Evolutionary conservation across 2,329 filamentous ascomycete species (phyloP), one percentile per base, ranked within the genome.

Genomic region (Fusarium redolens): DNA sequence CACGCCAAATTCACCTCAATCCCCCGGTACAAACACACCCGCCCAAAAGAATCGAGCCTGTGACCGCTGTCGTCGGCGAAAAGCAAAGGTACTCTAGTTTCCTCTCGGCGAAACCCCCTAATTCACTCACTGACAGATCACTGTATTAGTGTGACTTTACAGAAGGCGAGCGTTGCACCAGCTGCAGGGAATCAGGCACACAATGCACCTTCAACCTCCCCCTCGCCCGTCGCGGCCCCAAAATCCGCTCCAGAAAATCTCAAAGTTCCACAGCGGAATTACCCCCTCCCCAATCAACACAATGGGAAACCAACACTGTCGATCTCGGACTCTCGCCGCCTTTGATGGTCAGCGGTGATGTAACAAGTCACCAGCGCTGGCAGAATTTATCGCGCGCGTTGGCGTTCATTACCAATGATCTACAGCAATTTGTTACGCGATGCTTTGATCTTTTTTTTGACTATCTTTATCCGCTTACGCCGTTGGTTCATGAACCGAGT

Each of bases 381-480:
- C 73, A 73, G 48, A 64, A 67, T 20, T 64, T 82, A 15, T 72
- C 74, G 7, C 60, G 71, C 5, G 63, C 75, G 13, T 47, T 82
- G 57, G 68, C 76, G 3, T 61, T 78, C 18, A 70, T 75, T 44
- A 75, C 77, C 33, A 62, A 68, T 20, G 68, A 72, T 51, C 61
- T 80, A 13, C 75, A 81, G 31, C 68, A 68, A 10, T 71, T 79
- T 9, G 75, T 81, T 11, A 77, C 74, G 30, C 75, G 77, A 31
- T 85, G 82, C 56, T 78, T 85, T 37, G 78, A 83, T 61, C 69
- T 84, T 25, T 85, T 84, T 64, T 84, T 84, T 37, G 78, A 84
- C 57, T 84, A 84, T 54, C 81, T 85, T 5, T 84, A 82, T 55
- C 83, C 83, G 4, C 78, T 85, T 4, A 85, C 80, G 22, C 83